Conservation (phyloP, 148 eudicot genomes). For the Rhododendron molle region DNA sequence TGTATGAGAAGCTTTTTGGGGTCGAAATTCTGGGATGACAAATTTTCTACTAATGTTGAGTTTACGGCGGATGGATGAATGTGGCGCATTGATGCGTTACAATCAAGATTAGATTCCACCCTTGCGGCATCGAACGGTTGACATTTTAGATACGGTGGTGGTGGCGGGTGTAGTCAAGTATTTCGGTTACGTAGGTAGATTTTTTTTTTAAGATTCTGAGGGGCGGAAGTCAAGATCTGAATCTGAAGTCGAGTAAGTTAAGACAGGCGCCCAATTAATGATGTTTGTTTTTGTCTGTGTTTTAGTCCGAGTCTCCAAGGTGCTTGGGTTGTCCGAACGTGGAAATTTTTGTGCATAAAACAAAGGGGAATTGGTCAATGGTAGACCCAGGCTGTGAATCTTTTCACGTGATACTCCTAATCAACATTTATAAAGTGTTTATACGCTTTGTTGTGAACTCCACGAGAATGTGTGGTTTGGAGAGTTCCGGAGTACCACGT, state of each 20-base stretch:
- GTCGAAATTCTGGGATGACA: neutral
- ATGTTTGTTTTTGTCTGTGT: neutral
- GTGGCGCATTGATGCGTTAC: neutral
- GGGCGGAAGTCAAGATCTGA: neutral
- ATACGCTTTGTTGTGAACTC: too few relatives aligned
- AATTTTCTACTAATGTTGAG: neutral
- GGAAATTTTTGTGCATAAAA: neutral
- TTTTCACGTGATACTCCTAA: too few relatives aligned
- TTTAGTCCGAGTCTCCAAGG: neutral
- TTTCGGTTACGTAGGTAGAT: neutral
- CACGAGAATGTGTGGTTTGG: too few relatives aligned
- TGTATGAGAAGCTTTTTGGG: neutral
- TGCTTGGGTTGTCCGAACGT: neutral
- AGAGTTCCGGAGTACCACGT: too few relatives aligned
- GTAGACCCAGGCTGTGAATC: neutral
- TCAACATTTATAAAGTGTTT: too few relatives aligned
- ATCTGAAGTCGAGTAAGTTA: neutral
- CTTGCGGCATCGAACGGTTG: neutral
- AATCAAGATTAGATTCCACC: neutral
- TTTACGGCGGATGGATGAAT: neutral
- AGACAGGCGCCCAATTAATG: neutral
- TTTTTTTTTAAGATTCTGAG: neutral
- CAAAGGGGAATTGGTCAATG: neutral
- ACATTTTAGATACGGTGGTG: neutral
- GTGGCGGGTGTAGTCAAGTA: neutral